These are phyloP conservation scores for Carallia pectinifolia DNA, from an alignment of 345 rosid species.

Conservation along the genomic window DNA sequence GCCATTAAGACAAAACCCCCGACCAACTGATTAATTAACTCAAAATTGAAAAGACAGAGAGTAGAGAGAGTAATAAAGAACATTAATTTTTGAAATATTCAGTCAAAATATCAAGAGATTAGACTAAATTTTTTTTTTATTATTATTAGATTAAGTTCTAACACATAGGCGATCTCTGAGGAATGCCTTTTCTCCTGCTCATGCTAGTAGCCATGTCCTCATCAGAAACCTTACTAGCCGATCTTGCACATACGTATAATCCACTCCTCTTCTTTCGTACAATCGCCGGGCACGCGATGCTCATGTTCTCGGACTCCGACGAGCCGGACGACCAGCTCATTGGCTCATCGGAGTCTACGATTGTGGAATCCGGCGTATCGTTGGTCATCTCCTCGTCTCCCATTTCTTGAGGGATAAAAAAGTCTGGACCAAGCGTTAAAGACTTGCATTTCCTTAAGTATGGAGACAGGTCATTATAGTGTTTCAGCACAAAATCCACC, in stretches of 20 bases:
- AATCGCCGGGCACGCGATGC: slow-evolving; percentile 33
- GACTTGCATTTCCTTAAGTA: slow-evolving; percentile 62
- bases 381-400: slow-evolving; percentile 59
- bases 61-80: slow-evolving; percentile 12
- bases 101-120: slow-evolving; percentile 23
- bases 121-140: neutral
- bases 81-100: slow-evolving; percentile 14
- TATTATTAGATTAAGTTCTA: slow-evolving; percentile 22
- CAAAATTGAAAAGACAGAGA: slow-evolving; percentile 14
- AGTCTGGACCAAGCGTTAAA: slow-evolving; percentile 81
- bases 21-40: slow-evolving; percentile 55
- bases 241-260: slow-evolving; percentile 56
- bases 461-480: slow-evolving; percentile 63
- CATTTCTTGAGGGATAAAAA: slow-evolving; percentile 76
- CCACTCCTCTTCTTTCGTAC: slow-evolving; percentile 79
- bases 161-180: slow-evolving; percentile 89
- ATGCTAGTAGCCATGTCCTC: slow-evolving; percentile 64
- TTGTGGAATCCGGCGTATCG: slow-evolving; percentile 65
- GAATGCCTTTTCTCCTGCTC: slow-evolving; percentile 89
- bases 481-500: slow-evolving; percentile 93
- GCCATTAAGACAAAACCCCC: slow-evolving; percentile 74
- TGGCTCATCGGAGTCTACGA: slow-evolving; percentile 69
- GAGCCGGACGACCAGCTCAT: slow-evolving; percentile 74
- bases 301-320: slow-evolving; percentile 51
- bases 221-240: slow-evolving; percentile 45